Base-by-base conservation (phyloP, 805 yeast species). In the Pichia rugopelliculosa region DNA sequence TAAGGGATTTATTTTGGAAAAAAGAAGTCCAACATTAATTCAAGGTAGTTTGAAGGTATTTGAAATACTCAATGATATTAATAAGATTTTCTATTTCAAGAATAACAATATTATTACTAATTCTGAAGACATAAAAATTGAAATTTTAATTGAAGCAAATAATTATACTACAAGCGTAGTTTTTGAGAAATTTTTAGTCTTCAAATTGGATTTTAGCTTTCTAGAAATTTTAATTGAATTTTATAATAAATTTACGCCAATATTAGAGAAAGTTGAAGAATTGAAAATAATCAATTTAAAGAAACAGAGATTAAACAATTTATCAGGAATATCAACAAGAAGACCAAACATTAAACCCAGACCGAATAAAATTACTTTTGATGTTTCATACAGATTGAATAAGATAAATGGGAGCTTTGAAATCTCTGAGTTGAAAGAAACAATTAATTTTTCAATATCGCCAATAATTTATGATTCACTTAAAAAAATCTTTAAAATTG, bases 51-150 rank as follows among this genome's bases (percentile, higher is more conserved):
- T 79, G 2, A 66, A 70, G 40, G 55, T 52, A 0, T 49, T 76
- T n/a, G 48, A 55, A 1, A 48, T 71, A 6, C 17, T 62, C 3
- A 48, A 65, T 20, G 37, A 21, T 11, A 49, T 59, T 22, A 57
- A 61, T 12, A 43, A 49, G 1, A n/a, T 50, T 6, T 44, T 62
- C 24, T 44, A 50, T 26, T 66, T 75, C 48, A 59, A 57, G 23
- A 56, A 59, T n/a, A 45, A 55, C 2, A 21, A 59, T n/a, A 45
- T 55, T 2, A 21, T 7, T 10, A 42, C 23, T 39, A 18, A 55
- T 1, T 71, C 70, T 37, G 73, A 75, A 7, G 87, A 81, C 53
- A 42, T 81, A 2, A 57, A 82, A 30, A 76, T 80, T 57, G 85
- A 81, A 56, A 48, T 71, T 21, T 69, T 71, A 42, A 50, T 58